Conservation (phyloP, 345 rosid genomes). For the Gossypium mustelinum region DNA sequence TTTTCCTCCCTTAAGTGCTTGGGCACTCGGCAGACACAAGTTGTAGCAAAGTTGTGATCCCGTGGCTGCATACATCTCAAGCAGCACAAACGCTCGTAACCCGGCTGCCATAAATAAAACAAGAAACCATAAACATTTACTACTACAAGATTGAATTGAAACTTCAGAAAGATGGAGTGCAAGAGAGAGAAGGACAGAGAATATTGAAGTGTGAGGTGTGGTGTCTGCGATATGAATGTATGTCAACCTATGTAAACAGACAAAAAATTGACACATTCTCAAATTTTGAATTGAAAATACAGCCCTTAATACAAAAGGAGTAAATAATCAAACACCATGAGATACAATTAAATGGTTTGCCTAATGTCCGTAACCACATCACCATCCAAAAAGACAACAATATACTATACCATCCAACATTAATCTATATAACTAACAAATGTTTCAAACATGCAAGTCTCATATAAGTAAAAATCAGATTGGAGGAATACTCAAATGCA, state of each 20-base stretch:
- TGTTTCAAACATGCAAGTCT: background rate
- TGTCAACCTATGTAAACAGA: background rate
- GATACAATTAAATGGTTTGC: background rate
- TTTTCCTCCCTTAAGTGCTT: conserved; percentile 63
- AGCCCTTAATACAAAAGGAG: background rate
- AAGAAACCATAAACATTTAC: background rate
- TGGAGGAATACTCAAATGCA: background rate
- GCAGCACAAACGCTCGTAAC: conserved; percentile 68
- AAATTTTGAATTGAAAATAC: background rate
- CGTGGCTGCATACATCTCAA: conserved; percentile 63
- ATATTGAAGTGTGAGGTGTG: too few species aligned
- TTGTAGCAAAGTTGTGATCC: conserved; percentile 66
- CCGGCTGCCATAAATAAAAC: conserved; percentile 35
- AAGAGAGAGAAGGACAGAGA: background rate
- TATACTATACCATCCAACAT: conserved; percentile 1
- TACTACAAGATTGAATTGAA: background rate
- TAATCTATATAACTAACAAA: background rate
- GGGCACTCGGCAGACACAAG: conserved; percentile 63
- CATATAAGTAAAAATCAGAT: background rate
- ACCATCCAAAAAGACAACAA: background rate
- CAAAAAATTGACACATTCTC: background rate
- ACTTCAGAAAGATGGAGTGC: background rate
- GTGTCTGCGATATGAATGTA: background rate
- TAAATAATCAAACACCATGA: background rate
- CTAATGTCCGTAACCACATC: background rate